Conservation (phyloP, 768 basidiomycete genomes). For the Cubamyces sp. region DNA sequence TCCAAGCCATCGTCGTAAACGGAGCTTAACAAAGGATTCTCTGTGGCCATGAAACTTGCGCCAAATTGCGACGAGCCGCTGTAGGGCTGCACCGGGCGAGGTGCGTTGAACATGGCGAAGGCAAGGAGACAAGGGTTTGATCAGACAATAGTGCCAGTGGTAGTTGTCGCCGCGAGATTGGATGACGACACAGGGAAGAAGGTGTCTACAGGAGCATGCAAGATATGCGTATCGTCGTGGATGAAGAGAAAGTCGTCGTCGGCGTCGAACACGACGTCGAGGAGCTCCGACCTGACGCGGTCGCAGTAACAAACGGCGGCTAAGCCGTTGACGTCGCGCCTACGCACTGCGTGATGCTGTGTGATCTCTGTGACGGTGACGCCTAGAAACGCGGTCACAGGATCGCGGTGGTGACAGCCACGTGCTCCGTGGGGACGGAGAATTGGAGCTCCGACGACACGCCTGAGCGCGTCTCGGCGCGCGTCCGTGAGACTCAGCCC, state of each 20-base stretch:
- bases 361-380: constrained; percentile 11
- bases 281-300: constrained; percentile 1
- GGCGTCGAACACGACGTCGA: constrained; percentile 16
- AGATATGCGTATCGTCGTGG: background rate
- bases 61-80: constrained; percentile 61
- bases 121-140: background rate
- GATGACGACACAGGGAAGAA: no score
- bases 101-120: constrained; percentile 78
- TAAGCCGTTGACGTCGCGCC: constrained; percentile 3
- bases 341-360: constrained; percentile 4
- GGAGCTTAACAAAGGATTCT: constrained; percentile 71
- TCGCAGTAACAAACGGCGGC: background rate
- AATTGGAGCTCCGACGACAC: constrained; percentile 29
- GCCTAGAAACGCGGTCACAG: constrained; percentile 20
- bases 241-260: constrained; percentile 1
- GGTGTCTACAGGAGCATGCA: background rate
- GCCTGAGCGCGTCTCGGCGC: constrained; percentile 32
- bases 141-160: background rate
- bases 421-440: constrained; percentile 16
- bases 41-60: constrained; percentile 65
- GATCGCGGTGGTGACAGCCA: constrained; percentile 29
- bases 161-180: no score
- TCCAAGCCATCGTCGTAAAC: constrained; percentile 78
- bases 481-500: constrained; percentile 30
- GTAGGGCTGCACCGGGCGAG: constrained; percentile 74